phyloP scores from a whole-genome alignment of 2,329 filamentous ascomycete genomes.

The Cryphonectria naterciae region DNA sequence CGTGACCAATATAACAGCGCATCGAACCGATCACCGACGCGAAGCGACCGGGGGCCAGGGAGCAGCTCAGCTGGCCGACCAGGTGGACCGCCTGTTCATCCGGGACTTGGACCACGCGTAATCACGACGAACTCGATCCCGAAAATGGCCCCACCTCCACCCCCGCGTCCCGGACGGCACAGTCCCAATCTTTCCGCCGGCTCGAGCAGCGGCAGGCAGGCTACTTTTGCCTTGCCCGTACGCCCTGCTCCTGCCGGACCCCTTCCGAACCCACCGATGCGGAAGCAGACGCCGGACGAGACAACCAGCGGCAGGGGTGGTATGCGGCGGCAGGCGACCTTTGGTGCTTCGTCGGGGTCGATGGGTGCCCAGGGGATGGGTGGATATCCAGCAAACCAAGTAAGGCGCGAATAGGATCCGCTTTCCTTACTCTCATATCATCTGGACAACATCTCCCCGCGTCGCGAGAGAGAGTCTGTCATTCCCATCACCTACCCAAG shows the following conservation, averaged over 20 bases:
- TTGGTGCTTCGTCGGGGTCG: constrained; percentile 51
- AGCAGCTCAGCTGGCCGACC: constrained; percentile 50
- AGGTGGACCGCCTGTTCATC: constrained; percentile 50
- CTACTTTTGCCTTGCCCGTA: constrained; percentile 66
- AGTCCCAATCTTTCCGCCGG: constrained; percentile 37
- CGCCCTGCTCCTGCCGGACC: constrained; percentile 63
- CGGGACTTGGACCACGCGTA: constrained; percentile 58
- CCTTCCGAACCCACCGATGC: constrained; percentile 63
- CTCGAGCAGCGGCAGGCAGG: constrained; percentile 48
- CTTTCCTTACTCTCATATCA: constrained; percentile 24
- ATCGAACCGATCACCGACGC: constrained; percentile 56
- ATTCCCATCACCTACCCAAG: constrained; percentile 1
- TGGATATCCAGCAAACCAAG: constrained; percentile 37
- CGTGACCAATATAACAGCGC: constrained; percentile 51
- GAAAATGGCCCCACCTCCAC: constrained; percentile 45
- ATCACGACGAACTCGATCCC: constrained; percentile 58
- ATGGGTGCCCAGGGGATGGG: constrained; percentile 34
- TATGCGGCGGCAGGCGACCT: constrained; percentile 57
- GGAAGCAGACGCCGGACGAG: constrained; percentile 61
- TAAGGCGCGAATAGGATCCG: constrained; percentile 36
- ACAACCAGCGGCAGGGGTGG: constrained; percentile 47
- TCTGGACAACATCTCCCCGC: not conserved
- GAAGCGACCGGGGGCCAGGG: constrained; percentile 45
- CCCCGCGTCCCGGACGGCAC: constrained; percentile 21
- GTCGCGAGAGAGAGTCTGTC: not conserved